Evolutionary conservation across 2,329 filamentous ascomycete genomes (phyloP), one percentile per base, ranked within the genome.

Genomic region (Pseudopyricularia javanii): DNA sequence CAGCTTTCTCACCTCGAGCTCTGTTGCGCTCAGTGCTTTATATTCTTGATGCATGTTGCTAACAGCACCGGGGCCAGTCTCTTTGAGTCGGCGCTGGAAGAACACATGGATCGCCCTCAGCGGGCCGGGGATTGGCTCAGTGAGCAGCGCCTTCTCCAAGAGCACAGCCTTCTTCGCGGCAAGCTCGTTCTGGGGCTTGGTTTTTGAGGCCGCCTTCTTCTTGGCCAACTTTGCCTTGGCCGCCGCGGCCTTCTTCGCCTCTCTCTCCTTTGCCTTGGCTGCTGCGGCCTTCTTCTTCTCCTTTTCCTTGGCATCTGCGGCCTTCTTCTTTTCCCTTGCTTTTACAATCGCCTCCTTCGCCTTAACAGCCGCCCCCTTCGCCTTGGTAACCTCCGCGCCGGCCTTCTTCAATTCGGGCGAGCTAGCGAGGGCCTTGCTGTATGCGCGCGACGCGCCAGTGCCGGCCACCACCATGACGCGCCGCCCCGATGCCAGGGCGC

Each of bases 1-100:
- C n/a, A 35, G 9, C 7, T 11, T 47, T 54, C 71, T 56, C 66
- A 79, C 76, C 66, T 76, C 61, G 7, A 61, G 55, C 58, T 79
- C 72, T 0, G 63, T 56, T 2, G 63, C 37, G 7, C 73, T 61
- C 35, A 80, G 58, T 3, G 51, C 49, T 54, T 70, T 71, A 63
- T 63, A 80, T 1, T 20, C 51, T 32, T 32, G n/a, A 20, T 12
- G 35, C 15, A 40, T 40, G 17, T 3, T 8, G 3, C 35, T 40
- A 3, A 2, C 11, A 17, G n/a, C 6, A n/a, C 37, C 33, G 12
- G 33, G 17, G n/a, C 17, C n/a, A 11, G 34, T 3, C 35, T 43
- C 57, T 50, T 67, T 66, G 37, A 61, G 54, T 7, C 59, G 26
- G 53, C 72, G 61, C 3, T 53, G 3, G 1, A 71, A 7, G 53